Percentiles rank a stretch among this genome's conserved stretches.
Conservation (phyloP, 1,284 basidiomycete genomes). For the Melanopsichium pennsylvanicum region DNA sequence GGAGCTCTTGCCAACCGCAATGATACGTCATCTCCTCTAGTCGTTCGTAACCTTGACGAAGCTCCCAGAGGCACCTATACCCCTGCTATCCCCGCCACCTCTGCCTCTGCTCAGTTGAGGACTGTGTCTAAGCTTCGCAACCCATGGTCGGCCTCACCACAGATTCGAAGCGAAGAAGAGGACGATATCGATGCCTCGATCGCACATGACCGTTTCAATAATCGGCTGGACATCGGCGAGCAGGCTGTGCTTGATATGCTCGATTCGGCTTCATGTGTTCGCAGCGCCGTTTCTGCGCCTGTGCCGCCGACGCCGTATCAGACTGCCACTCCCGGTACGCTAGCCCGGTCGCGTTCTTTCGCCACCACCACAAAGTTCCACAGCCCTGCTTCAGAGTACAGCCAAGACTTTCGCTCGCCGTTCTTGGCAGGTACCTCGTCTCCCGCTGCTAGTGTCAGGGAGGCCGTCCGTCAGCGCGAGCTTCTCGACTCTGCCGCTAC, state of each 20-base stretch:
- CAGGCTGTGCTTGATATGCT: conserved; percentile 53
- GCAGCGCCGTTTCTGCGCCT: conserved; percentile 17
- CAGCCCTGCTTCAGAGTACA: conserved; percentile 41
- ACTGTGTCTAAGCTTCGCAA: conserved; percentile 18
- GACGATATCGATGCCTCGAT: conserved; percentile 41
- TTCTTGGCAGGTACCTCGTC: conserved; percentile 33
- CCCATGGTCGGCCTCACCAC: conserved; percentile 25
- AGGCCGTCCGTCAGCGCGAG: conserved; percentile 41
- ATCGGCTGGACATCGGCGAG: conserved; percentile 30
- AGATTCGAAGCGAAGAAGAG: conserved; percentile 31
- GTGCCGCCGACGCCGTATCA: conserved; percentile 24
- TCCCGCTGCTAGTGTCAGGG: conserved; percentile 29
- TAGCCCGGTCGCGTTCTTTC: conserved; percentile 34
- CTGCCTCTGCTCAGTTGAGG: conserved; percentile 18
- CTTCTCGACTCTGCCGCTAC: conserved; percentile 25
- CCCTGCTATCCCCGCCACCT: conserved; percentile 23
- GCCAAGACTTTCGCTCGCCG: conserved; percentile 33
- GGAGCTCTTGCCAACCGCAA: not conserved
- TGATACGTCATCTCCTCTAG: conserved; percentile 9
- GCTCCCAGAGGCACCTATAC: conserved; percentile 46
- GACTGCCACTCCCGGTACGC: conserved; percentile 33
- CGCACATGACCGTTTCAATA: conserved; percentile 23
- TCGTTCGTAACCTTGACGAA: conserved; percentile 51
- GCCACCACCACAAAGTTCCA: conserved; percentile 23
- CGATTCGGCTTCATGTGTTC: conserved; percentile 23